These are phyloP conservation scores for Avena atlantica DNA, from an alignment of 176 grass and related monocot genomes.

Conservation along the genomic window DNA sequence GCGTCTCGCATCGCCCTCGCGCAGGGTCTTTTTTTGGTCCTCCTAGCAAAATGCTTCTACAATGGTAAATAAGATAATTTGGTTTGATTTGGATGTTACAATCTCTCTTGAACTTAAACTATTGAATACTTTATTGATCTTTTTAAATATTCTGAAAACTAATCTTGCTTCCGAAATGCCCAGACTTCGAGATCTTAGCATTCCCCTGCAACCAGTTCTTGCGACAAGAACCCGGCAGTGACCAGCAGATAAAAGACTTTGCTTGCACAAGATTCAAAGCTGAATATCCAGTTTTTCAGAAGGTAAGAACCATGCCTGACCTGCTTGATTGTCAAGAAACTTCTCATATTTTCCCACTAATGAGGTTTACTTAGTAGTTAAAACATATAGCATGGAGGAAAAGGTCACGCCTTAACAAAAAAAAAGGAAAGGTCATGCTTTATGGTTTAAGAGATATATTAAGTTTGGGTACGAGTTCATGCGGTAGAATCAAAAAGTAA, in stretches of 20 bases:
- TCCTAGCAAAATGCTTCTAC: neutral
- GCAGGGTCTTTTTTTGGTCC: too few relatives aligned
- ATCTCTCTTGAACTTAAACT: constrained; percentile 2
- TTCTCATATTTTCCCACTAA: constrained; percentile 7
- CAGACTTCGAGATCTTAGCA: constrained; percentile 97
- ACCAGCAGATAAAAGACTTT: constrained; percentile 74
- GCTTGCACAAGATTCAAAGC: constrained; percentile 94
- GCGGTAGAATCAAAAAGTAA: constrained; percentile 10
- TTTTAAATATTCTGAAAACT: constrained; percentile 27
- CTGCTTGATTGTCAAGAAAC: constrained; percentile 19
- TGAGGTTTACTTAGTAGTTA: constrained; percentile 10
- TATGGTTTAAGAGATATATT: neutral
- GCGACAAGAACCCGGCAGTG: constrained; percentile 75
- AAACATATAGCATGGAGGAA: neutral
- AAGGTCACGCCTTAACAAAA: too few relatives aligned
- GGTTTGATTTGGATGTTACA: neutral
- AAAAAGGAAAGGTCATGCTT: neutral
- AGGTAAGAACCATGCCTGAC: constrained; percentile 55
- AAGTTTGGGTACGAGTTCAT: constrained; percentile 5
- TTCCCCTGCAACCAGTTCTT: constrained; percentile 98
- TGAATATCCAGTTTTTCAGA: constrained; percentile 93
- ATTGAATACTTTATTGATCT: neutral
- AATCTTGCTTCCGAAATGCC: constrained; percentile 27
- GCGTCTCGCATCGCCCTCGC: too few relatives aligned
- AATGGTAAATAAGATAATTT: neutral